Percentiles rank a stretch among this genome's conserved stretches.
Conservation (phyloP, 2,329 filamentous ascomycete genomes). For the Pseudocercospora crystallina region DNA sequence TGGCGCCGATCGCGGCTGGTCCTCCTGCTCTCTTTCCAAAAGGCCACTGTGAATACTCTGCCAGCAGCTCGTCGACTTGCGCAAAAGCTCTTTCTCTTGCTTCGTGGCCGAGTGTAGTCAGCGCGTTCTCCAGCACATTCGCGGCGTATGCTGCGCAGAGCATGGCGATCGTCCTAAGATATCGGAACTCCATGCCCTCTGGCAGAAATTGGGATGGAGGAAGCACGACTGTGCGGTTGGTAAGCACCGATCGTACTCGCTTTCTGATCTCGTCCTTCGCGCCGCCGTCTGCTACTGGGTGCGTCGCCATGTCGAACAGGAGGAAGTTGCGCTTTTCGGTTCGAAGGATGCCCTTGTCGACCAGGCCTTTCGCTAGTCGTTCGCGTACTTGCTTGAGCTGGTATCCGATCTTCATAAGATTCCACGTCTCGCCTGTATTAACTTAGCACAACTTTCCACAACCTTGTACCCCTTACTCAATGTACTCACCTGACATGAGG, state of each 20-base stretch:
- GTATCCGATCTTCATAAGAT: conserved; percentile 99
- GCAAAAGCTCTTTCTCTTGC: conserved; percentile 91
- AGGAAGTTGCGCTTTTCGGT: conserved; percentile 99
- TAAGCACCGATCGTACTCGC: conserved; percentile 88
- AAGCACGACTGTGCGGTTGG: conserved; percentile 89
- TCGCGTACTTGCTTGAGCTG: conserved; percentile 99
- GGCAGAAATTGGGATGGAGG: conserved; percentile 84
- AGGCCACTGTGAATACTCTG: conserved; percentile 96
- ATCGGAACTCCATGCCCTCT: conserved; percentile 91
- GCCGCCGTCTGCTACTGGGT: conserved; percentile 91
- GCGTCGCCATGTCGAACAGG: conserved; percentile 99
- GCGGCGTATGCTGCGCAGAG: conserved; percentile 97
- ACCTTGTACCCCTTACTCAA: background rate
- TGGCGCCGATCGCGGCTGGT: conserved; percentile 83
- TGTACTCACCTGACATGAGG: conserved; percentile 88
- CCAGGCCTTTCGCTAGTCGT: conserved; percentile 91
- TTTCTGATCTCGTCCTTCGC: conserved; percentile 97
- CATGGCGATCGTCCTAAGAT: conserved; percentile 89
- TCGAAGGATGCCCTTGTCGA: conserved; percentile 97
- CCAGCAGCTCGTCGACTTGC: conserved; percentile 92
- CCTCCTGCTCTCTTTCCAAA: conserved; percentile 79
- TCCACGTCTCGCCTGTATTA: conserved; percentile 89
- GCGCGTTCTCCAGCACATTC: conserved; percentile 96
- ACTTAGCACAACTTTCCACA: conserved; percentile 7
- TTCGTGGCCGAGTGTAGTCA: conserved; percentile 91